Conservation (phyloP, 768 basidiomycete species). For the Dioszegia aurantiaca region DNA sequence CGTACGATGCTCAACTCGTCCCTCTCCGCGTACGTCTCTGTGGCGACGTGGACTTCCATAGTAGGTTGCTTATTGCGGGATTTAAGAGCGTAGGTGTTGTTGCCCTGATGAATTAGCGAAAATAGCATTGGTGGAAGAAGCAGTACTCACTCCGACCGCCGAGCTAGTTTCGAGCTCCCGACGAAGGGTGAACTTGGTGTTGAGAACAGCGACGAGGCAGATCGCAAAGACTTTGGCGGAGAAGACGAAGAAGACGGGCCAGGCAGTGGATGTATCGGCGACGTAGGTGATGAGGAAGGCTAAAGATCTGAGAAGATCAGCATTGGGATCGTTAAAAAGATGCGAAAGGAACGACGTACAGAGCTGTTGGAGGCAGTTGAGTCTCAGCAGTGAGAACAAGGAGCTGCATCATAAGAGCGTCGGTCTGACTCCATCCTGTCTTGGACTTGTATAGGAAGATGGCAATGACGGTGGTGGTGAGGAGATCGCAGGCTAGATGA, state of each 20-base stretch:
- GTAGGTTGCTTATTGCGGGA: conserved; percentile 8
- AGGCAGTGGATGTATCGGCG: not conserved
- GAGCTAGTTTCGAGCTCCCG: conserved; percentile 7
- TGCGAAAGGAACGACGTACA: not conserved
- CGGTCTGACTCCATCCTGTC: conserved; percentile 7
- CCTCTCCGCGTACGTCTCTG: conserved; percentile 4
- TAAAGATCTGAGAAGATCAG: not conserved
- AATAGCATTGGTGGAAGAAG: not conserved
- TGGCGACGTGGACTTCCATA: conserved; percentile 1
- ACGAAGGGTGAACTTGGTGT: conserved; percentile 12
- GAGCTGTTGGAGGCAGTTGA: conserved; percentile 13
- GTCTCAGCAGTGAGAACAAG: conserved; percentile 8
- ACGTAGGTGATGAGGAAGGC: conserved; percentile 7
- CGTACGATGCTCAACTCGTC: not conserved
- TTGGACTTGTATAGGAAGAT: not conserved
- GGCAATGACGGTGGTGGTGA: conserved; percentile 12
- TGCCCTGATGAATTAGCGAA: conserved; percentile 3
- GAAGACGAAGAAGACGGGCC: conserved; percentile 6
- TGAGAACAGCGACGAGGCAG: conserved; percentile 13
- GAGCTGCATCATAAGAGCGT: conserved; percentile 3
- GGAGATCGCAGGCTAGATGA: not conserved
- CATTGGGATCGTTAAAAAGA: not conserved
- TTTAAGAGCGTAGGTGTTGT: conserved; percentile 11
- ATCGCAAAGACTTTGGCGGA: conserved; percentile 10
- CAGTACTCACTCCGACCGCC: not conserved